Conservation (phyloP, 2,329 filamentous ascomycete genomes). For the Talaromyces sp. region DNA sequence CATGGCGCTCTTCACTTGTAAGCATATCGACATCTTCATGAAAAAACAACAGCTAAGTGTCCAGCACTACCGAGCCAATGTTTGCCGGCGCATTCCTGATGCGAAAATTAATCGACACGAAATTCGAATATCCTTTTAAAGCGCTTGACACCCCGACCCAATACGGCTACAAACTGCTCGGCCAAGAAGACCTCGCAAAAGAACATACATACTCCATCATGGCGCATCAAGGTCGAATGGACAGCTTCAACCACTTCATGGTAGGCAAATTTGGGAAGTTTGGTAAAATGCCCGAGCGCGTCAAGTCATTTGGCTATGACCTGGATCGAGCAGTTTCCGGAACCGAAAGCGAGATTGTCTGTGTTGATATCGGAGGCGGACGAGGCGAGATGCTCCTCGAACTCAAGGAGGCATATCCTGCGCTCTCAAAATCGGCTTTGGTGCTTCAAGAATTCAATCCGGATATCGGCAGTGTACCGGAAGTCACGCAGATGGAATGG, state of each 20-base stretch:
- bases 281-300: slow-evolving; percentile 32
- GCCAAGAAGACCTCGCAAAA: slow-evolving; percentile 27
- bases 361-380: slow-evolving; percentile 41
- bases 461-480: slow-evolving; percentile 26
- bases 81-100: slow-evolving; percentile 37
- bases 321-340: slow-evolving; percentile 26
- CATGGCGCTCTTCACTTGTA: slow-evolving; percentile 40
- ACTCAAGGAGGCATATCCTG: slow-evolving; percentile 33
- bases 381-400: slow-evolving; percentile 38
- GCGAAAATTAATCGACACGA: slow-evolving; percentile 32
- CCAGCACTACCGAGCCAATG: slow-evolving; percentile 35
- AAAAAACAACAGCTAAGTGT: not conserved
- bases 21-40: not conserved
- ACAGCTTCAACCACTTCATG: slow-evolving; percentile 42
- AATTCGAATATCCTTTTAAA: slow-evolving; percentile 36
- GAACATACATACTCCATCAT: slow-evolving; percentile 39
- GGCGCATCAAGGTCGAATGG: slow-evolving; percentile 35
- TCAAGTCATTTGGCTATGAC: slow-evolving; percentile 32
- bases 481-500: slow-evolving; percentile 33
- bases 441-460: slow-evolving; percentile 39
- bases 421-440: slow-evolving; percentile 27
- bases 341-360: slow-evolving; percentile 21
- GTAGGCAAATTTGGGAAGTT: slow-evolving; percentile 37
- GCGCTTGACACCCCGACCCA: slow-evolving; percentile 35
- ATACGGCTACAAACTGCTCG: slow-evolving; percentile 34